Evolutionary conservation across 2,329 filamentous ascomycete species (phyloP).

Genomic region (Whalleya microplaca): DNA sequence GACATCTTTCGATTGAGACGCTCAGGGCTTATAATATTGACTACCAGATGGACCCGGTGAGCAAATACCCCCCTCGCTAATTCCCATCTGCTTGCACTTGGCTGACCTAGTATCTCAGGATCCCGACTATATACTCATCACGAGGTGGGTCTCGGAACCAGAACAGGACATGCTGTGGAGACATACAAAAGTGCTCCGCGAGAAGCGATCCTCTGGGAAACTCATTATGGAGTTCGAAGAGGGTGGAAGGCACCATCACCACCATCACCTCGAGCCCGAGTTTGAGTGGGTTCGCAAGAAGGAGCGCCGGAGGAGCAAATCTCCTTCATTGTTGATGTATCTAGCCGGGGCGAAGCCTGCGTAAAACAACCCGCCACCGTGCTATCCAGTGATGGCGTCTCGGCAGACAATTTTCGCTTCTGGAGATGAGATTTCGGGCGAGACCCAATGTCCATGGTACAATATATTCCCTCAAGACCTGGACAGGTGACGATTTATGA

Average conservation of each 20-base stretch:
- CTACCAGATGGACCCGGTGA: slow-evolving; percentile 60
- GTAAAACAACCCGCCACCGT: slow-evolving; percentile 23
- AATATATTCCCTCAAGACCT: not conserved
- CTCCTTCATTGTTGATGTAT: slow-evolving; percentile 58
- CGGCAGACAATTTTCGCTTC: slow-evolving; percentile 4
- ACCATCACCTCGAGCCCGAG: slow-evolving; percentile 46
- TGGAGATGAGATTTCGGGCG: slow-evolving; percentile 1
- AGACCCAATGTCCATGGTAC: slow-evolving; percentile 10
- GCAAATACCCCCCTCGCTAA: slow-evolving; percentile 28
- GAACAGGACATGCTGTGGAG: slow-evolving; percentile 74
- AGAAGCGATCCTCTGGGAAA: slow-evolving; percentile 50
- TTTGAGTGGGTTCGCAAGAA: slow-evolving; percentile 64
- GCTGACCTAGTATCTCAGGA: slow-evolving; percentile 50
- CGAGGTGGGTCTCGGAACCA: slow-evolving; percentile 71
- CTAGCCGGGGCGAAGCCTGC: slow-evolving; percentile 55
- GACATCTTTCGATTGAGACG: slow-evolving; percentile 66
- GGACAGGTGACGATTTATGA: slow-evolving; percentile 7
- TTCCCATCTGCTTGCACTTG: not conserved
- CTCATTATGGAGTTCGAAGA: slow-evolving; percentile 52
- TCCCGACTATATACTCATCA: slow-evolving; percentile 72
- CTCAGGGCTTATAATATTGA: slow-evolving; percentile 59
- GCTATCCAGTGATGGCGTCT: slow-evolving; percentile 6
- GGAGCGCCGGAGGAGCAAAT: slow-evolving; percentile 59
- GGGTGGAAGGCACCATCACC: slow-evolving; percentile 44
- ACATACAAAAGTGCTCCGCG: slow-evolving; percentile 69